Evolutionary conservation across 2,329 filamentous ascomycete species (phyloP), one percentile per base, ranked within the genome.

Genomic region (Fusarium nisikadoi): DNA sequence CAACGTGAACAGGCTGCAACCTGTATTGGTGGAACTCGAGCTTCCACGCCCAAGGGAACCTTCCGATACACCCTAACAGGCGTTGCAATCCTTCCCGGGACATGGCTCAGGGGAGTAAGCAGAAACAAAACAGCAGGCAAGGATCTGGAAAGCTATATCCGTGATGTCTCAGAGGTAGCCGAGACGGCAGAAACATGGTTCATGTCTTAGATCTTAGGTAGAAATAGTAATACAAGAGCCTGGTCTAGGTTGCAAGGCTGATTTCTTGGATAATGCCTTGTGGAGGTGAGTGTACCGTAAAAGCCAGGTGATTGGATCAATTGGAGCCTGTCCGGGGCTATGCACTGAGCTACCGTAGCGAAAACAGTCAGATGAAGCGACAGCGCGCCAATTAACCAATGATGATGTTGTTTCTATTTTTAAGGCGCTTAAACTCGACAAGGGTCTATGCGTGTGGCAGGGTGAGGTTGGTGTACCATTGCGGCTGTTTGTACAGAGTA

Each of bases 341-440:
- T 77, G 74, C 65, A 67, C 31, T 39, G 47, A 56, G 60, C 50
- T 71, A 64, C 45, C 27, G 62, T 38, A 68, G 60, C 64, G 56
- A 57, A 64, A 68, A 68, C 65, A 52, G 63, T 70, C 69, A 75
- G 69, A 62, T 66, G 39, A 61, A 73, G 72, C 61, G 54, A 47
- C 53, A 47, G 62, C 75, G 75, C 75, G 75, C 70, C 63, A 75
- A 76, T 54, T 20, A 47, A 25, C 75, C 67, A 77, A 76, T 75
- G 3, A 46, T 3, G 23, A 6, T 6, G 8, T 8, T 16, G 11
- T 27, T 52, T 65, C 75, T 77, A 77, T 76, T 76, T 77, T 76
- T 76, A 77, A 55, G 66, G 75, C 75, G 75, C 75, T 77, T 76
- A 76, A 72, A 33, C 39, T 38, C 23, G 58, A 52, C 64, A 49